Evolutionary conservation across 345 rosid genomes (phyloP), one percentile per base, ranked within the genome.

Genomic region (Eucalyptus tenuipes): DNA sequence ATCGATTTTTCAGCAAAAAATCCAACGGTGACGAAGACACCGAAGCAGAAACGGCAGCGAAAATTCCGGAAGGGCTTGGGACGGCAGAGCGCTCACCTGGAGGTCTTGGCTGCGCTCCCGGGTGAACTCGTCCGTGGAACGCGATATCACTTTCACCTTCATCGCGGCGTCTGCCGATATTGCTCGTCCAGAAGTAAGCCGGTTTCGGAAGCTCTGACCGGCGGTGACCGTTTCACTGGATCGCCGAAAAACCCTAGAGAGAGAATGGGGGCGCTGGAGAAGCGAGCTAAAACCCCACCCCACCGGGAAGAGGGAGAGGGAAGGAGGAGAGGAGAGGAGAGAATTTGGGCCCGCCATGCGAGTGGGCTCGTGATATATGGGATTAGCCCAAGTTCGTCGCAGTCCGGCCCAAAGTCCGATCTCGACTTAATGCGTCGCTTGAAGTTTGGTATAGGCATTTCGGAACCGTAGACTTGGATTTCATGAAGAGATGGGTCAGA

Each of bases 61-160:
- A 31, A 59, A 1, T 33, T 64, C 13, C 2, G 20, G 18, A 68
- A 29, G 80, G 8, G 80, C n/a, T 17, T 16, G 4, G 4, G 80
- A 29, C 53, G 2, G 27, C 37, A 18, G 5, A 18, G 10, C 45
- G 7, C 52, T 55, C 85, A 96, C 98, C 96, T 95, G 99, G 49
- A 98, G 97, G 88, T 98, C 99, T 84, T 97, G 96, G 93, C 99
- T 97, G 90, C 99, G 93, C 87, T 97, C 99, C 88, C 99, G 95
- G 87, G 99, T 98, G 94, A 95, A 98, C 85, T 97, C 99, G 89
- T 98, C 99, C 10, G 92, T 90, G 7, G 99, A 94, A 66, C 99
- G 95, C 16, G 99, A 98, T 87, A 98, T 94, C 50, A 93, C 95
- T 92, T 97, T 97, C 44, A 98, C 95, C 92, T 93, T 97, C 99